A percentile compares a stretch with the other conserved stretches of the same genome.
Evolutionary conservation across 192 early-diverging fungal genomes (phyloP).

Genomic region (Radiomyces spectabilis): DNA sequence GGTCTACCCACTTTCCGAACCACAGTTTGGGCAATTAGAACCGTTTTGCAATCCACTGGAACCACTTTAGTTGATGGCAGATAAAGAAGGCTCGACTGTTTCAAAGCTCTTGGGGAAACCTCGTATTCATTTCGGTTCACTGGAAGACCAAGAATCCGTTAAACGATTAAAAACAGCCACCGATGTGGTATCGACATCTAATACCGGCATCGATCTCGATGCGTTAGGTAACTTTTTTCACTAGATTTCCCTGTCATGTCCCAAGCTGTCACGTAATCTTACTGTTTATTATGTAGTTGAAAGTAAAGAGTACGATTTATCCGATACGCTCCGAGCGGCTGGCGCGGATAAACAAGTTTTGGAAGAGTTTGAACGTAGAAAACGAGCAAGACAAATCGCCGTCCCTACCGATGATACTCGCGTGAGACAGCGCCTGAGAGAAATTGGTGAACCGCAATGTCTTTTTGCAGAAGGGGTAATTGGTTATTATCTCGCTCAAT

Average conservation of each 20-base stretch:
- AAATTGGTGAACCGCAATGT: constrained; percentile 80
- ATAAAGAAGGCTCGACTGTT: constrained; percentile 4
- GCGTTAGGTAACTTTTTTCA: constrained; percentile 5
- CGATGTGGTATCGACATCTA: constrained; percentile 10
- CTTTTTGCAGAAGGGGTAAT: constrained; percentile 91
- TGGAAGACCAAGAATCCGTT: constrained; percentile 45
- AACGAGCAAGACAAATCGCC: constrained; percentile 67
- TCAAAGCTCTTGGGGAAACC: constrained; percentile 29
- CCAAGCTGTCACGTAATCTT: neutral
- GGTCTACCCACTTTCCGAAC: too few species aligned
- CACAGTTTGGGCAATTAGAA: too few species aligned
- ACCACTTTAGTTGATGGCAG: too few species aligned
- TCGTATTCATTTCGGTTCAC: constrained; percentile 55
- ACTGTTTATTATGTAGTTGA: neutral
- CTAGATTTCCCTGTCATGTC: neutral
- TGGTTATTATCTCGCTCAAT: neutral
- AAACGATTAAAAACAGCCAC: constrained; percentile 33
- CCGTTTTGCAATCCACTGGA: too few species aligned
- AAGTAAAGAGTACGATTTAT: constrained; percentile 32
- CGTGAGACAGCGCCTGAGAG: constrained; percentile 67
- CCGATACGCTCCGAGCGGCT: constrained; percentile 37
- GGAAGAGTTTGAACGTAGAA: constrained; percentile 69
- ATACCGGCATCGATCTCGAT: constrained; percentile 12
- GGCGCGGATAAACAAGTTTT: constrained; percentile 47
- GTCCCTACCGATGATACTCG: constrained; percentile 86